Evolutionary conservation across 129 eudicot genomes (phyloP), one percentile per base, ranked within the genome.

Genomic region (Chrysanthemum seticuspe): DNA sequence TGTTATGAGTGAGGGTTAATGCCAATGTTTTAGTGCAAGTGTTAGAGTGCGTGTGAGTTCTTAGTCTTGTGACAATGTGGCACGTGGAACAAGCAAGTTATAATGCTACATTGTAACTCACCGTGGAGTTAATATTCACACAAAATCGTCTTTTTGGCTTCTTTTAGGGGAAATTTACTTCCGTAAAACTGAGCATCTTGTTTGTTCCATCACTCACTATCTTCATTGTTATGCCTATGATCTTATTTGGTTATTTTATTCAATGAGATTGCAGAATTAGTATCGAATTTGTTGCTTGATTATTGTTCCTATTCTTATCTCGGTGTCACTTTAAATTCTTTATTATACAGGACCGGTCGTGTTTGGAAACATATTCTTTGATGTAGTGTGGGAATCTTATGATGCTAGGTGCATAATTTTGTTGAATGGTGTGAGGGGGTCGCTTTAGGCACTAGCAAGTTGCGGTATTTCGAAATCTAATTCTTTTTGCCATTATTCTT

Each of bases 281-380:
- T 51, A n/a, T 15, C 13, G 19, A 49, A 45, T 52, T 19, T 1
- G 34, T 53, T 36, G 63, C 36, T 60, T 63, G 77, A 77, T 70
- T 34, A 70, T 13, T 61, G 14, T 15, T 62, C 67, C 61, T 60
- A 63, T 71, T 78, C 72, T 62, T 71, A 67, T 52, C 21, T 25
- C 12, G 56, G 81, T 62, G 62, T 71, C 76, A 14, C 6, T 44
- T 3, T 44, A 78, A 63, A 44, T 40, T 44, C 53, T 63, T 62
- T 54, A 11, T 52, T 59, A 53, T 63, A 54, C 73, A 40, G 21
- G 50, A 71, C 69, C 40, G 47, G 65, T 56, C 72, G 56, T 53
- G 31, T 25, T 40, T 53, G 67, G 67, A 78, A 71, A 71, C 77
- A 78, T 72, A 78, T 78, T 78, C 82, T 55, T 36, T 71, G 72